These are phyloP conservation scores for Agrocybe praecox DNA, from an alignment of 768 basidiomycete genomes.

Conservation along the genomic window DNA sequence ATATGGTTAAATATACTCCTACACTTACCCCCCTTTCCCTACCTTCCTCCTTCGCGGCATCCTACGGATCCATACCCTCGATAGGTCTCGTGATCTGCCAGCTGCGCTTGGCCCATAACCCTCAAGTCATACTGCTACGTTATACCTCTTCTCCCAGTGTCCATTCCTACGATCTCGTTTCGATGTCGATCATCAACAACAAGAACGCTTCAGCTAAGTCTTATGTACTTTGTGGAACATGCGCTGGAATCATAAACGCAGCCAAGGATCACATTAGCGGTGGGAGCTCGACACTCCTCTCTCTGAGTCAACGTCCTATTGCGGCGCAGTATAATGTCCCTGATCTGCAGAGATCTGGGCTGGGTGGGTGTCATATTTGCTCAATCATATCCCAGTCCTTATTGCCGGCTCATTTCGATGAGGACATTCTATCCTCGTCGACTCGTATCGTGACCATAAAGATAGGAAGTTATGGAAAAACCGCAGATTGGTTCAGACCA, in stretches of 20 bases:
- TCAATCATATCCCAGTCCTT: slow-evolving; percentile 10
- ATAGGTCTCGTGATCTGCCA: too few species aligned
- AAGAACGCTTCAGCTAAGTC: not conserved
- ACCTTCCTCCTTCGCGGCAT: too few species aligned
- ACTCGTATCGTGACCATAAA: not conserved
- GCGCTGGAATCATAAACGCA: not conserved
- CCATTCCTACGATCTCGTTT: too few species aligned
- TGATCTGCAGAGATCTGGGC: slow-evolving; percentile 4
- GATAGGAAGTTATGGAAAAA: not conserved
- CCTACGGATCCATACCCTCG: too few species aligned
- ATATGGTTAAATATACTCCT: too few species aligned
- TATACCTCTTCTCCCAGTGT: too few species aligned
- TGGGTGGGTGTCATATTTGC: slow-evolving; percentile 9
- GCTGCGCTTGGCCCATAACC: too few species aligned
- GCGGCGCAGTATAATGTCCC: not conserved
- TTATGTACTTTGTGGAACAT: slow-evolving; percentile 4
- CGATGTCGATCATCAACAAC: not conserved
- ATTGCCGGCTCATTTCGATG: slow-evolving; percentile 7
- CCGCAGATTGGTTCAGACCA: not conserved
- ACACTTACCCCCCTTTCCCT: too few species aligned
- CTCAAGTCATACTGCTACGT: too few species aligned
- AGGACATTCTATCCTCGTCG: slow-evolving; percentile 2
- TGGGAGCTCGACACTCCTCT: not conserved
- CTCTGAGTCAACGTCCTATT: not conserved
- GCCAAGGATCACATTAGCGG: not conserved